Evolutionary conservation across 2,329 filamentous ascomycete genomes (phyloP).

Genomic region (Aschersonia sp.): DNA sequence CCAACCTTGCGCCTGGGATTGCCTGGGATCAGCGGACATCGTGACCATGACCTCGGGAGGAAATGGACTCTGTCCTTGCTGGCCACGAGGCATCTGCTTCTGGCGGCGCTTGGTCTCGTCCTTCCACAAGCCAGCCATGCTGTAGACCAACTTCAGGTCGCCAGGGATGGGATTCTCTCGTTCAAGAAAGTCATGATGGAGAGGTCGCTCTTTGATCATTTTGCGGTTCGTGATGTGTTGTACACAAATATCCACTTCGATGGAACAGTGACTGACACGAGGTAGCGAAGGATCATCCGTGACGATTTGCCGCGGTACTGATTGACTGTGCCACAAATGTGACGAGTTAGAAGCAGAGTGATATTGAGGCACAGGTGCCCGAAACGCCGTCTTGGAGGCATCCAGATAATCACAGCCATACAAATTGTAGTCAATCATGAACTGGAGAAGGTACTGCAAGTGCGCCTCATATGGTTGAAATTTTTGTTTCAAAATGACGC

Average conservation of each 20-base stretch:
- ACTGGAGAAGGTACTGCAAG: conserved; percentile 81
- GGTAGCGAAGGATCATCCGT: conserved; percentile 50
- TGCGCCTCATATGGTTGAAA: conserved; percentile 94
- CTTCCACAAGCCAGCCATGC: conserved; percentile 86
- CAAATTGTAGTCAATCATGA: conserved; percentile 97
- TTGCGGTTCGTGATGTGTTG: conserved; percentile 76
- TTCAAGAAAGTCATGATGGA: conserved; percentile 84
- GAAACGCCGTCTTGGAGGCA: conserved; percentile 54
- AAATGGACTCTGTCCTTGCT: conserved; percentile 61
- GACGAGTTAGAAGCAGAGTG: conserved; percentile 41
- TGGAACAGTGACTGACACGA: conserved; percentile 70
- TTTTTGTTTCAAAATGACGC: conserved; percentile 66
- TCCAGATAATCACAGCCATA: conserved; percentile 87
- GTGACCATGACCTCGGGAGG: conserved; percentile 68
- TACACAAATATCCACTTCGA: conserved; percentile 82
- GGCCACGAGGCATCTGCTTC: conserved; percentile 48
- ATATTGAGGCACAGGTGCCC: conserved; percentile 58
- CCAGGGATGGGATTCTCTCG: conserved; percentile 44
- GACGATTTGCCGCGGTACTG: conserved; percentile 37
- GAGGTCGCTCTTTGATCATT: conserved; percentile 56
- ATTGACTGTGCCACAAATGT: conserved; percentile 69
- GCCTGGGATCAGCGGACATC: conserved; percentile 72
- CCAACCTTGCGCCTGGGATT: conserved; percentile 66
- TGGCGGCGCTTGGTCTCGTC: conserved; percentile 75
- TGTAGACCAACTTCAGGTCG: conserved; percentile 75